Percentiles rank a stretch among this genome's conserved stretches.
These are phyloP conservation scores for Physcomitrium patens DNA, from an alignment of 225 moss, liverwort and hornwort genomes.

Conservation along the genomic window DNA sequence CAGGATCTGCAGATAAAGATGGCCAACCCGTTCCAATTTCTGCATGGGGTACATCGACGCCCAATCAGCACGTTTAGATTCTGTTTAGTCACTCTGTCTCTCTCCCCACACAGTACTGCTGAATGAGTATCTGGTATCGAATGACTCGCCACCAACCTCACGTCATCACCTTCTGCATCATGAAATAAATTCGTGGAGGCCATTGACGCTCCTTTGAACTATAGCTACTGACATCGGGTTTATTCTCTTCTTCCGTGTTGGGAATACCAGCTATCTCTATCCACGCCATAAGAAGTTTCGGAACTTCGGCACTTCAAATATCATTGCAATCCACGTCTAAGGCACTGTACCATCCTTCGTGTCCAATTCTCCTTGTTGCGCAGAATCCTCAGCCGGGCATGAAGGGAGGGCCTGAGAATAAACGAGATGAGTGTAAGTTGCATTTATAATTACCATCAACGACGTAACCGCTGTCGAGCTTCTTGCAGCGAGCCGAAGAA, in stretches of 20 bases:
- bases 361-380: constrained; percentile 35
- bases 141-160: not conserved
- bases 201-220: constrained; percentile 35
- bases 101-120: constrained; percentile 10
- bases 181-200: constrained; percentile 17
- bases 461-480: constrained; percentile 20
- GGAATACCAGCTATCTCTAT: constrained; percentile 9
- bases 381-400: constrained; percentile 32
- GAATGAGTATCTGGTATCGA: not conserved
- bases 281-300: constrained; percentile 15
- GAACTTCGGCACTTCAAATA: not conserved
- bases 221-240: constrained; percentile 45
- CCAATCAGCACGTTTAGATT: constrained; percentile 35
- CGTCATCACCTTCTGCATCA: constrained; percentile 17
- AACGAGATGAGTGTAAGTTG: constrained; percentile 33
- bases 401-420: constrained; percentile 36
- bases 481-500: constrained; percentile 24
- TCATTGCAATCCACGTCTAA: too few relatives aligned
- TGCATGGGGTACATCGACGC: constrained; percentile 60
- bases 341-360: not conserved
- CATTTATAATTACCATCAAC: constrained; percentile 43
- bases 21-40: constrained; percentile 58
- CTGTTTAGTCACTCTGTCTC: constrained; percentile 29
- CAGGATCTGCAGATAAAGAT: constrained; percentile 53
- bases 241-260: constrained; percentile 22